Evolutionary conservation across 108 stramenopile genomes (phyloP).

Genomic region (Aurantiochytrium sp.): DNA sequence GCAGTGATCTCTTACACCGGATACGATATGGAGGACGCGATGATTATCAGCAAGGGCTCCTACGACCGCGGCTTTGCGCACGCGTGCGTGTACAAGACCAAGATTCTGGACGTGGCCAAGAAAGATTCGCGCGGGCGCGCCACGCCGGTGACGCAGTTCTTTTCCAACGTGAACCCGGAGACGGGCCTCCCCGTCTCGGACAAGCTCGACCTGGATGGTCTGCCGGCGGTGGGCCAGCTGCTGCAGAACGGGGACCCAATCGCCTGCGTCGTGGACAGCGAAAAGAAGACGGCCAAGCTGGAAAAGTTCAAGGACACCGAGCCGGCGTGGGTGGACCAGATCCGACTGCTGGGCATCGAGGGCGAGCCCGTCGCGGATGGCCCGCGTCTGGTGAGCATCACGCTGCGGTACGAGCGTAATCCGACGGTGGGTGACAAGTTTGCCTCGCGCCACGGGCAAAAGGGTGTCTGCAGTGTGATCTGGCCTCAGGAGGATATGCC

Average conservation of each 20-base stretch:
- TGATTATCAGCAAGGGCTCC: conserved; percentile 93
- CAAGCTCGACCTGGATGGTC: conserved; percentile 78
- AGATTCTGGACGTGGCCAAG: conserved; percentile 75
- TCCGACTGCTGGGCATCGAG: conserved; percentile 31
- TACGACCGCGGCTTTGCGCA: conserved; percentile 89
- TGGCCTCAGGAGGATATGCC: conserved; percentile 99
- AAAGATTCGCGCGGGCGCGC: conserved; percentile 41
- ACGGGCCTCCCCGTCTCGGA: neutral
- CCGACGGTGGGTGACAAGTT: conserved; percentile 99
- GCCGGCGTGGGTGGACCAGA: conserved; percentile 19
- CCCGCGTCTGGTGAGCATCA: conserved; percentile 60
- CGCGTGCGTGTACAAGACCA: conserved; percentile 88
- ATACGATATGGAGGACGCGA: conserved; percentile 99
- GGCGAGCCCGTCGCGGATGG: neutral
- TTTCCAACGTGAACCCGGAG: neutral
- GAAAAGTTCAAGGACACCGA: conserved; percentile 38
- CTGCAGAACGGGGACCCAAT: conserved; percentile 80
- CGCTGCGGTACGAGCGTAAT: conserved; percentile 86
- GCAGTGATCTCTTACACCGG: conserved; percentile 98
- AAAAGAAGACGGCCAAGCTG: conserved; percentile 59
- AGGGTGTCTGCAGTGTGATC: conserved; percentile 92
- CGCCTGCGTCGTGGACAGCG: conserved; percentile 78
- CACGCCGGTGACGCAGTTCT: conserved; percentile 36
- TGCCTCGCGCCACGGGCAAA: conserved; percentile 96
- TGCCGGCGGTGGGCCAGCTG: conserved; percentile 78